Evolutionary conservation across 108 stramenopile genomes (phyloP).

Genomic region (Schizochytrium sp.): DNA sequence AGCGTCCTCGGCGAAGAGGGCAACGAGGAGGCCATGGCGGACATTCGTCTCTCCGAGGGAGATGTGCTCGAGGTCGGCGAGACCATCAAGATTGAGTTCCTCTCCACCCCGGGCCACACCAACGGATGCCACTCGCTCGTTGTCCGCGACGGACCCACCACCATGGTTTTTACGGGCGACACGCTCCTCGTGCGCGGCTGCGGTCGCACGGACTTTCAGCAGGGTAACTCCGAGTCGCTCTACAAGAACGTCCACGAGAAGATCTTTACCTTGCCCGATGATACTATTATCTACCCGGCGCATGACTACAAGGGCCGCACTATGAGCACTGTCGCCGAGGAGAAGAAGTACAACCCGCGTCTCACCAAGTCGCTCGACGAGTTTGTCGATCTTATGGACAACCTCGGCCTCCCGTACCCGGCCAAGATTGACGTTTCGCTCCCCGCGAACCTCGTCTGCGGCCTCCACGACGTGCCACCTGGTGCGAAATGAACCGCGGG

Average conservation of each 20-base stretch:
- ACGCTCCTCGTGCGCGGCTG: slow-evolving; percentile 66
- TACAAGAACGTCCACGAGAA: slow-evolving; percentile 61
- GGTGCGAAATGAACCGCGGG: background rate
- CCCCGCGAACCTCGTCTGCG: slow-evolving; percentile 75
- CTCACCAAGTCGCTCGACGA: slow-evolving; percentile 67
- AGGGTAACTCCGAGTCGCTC: slow-evolving; percentile 56
- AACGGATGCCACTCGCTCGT: slow-evolving; percentile 68
- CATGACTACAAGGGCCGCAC: slow-evolving; percentile 73
- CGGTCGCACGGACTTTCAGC: slow-evolving; percentile 76
- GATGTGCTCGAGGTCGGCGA: slow-evolving; percentile 64
- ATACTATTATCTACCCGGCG: slow-evolving; percentile 67
- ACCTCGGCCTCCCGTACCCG: slow-evolving; percentile 63
- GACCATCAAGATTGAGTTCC: slow-evolving; percentile 45
- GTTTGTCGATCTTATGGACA: slow-evolving; percentile 73
- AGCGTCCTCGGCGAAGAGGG: slow-evolving; percentile 59
- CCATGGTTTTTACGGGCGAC: slow-evolving; percentile 79
- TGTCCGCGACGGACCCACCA: slow-evolving; percentile 53
- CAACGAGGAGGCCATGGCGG: slow-evolving; percentile 57
- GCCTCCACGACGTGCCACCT: slow-evolving; percentile 27
- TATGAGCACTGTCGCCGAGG: slow-evolving; percentile 57
- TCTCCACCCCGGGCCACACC: slow-evolving; percentile 80
- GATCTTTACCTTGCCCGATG: slow-evolving; percentile 66
- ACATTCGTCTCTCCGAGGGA: slow-evolving; percentile 51
- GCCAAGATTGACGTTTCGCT: slow-evolving; percentile 69
- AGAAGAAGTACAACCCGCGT: slow-evolving; percentile 61